Conservation (phyloP, 176 grass and related monocot genomes). For the Phragmites australis region DNA sequence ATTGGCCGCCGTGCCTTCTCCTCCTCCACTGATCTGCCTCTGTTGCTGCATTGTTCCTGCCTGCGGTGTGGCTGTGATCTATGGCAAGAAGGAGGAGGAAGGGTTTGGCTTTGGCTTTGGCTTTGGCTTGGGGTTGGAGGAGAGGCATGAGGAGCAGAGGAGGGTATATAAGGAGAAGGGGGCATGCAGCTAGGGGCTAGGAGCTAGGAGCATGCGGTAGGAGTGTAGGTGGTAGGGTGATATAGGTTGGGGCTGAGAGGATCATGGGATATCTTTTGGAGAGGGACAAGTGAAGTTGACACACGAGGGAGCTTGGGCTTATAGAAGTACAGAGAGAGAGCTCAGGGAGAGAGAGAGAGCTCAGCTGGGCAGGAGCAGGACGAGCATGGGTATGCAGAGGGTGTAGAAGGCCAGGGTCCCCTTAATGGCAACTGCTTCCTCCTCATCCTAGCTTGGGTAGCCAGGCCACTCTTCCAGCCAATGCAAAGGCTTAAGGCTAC, state of each 20-base stretch:
- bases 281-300: conserved; percentile 86
- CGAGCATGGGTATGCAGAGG: conserved; percentile 11
- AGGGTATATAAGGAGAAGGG: conserved; percentile 37
- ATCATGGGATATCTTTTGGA: conserved; percentile 98
- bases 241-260: conserved; percentile 55
- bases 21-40: background rate
- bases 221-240: conserved; percentile 27
- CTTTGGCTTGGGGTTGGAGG: background rate
- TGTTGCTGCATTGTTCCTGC: conserved; percentile 2
- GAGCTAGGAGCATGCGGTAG: background rate
- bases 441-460: background rate
- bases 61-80: background rate
- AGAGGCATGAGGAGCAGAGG: conserved; percentile 13
- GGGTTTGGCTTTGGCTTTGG: conserved; percentile 10
- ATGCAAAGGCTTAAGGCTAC: background rate
- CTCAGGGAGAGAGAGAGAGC: conserved; percentile 16
- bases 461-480: background rate
- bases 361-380: background rate
- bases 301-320: too few relatives aligned
- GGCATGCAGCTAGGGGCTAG: background rate
- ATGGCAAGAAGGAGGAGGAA: background rate
- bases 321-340: too few relatives aligned
- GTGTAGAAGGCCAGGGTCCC: conserved; percentile 31
- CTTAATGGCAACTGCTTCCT: conserved; percentile 27
- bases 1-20: conserved; percentile 10